Evolutionary conservation across 179 eudicot genomes (phyloP).

Genomic region (Camellia oleifera): DNA sequence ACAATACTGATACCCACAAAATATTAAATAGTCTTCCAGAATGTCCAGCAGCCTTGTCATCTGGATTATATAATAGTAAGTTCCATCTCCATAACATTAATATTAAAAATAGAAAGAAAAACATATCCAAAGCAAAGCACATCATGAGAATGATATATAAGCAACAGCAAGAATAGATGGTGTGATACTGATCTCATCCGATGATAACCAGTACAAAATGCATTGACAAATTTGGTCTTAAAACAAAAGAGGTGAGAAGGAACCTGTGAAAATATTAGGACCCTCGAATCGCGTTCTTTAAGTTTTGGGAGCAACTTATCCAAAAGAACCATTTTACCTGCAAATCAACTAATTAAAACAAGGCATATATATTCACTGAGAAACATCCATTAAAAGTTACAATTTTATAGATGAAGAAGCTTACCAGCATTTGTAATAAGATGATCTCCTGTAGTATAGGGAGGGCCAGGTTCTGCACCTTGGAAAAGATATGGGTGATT

Average conservation of each 20-base stretch:
- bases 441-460: conserved; percentile 95
- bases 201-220: neutral
- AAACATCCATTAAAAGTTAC: neutral
- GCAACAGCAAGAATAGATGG: neutral
- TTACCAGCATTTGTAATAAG: conserved; percentile 89
- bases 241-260: neutral
- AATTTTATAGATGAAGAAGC: neutral
- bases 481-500: conserved; percentile 98
- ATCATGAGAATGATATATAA: neutral
- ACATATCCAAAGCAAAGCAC: neutral
- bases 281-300: conserved; percentile 96
- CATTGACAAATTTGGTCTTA: conserved; percentile 1
- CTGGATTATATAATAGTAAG: conserved; percentile 26
- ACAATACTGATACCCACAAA: conserved; percentile 79
- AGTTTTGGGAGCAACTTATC: conserved; percentile 96
- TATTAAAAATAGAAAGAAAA: neutral
- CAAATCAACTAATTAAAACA: conserved; percentile 3
- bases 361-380: neutral
- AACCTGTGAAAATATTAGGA: conserved; percentile 95
- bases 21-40: conserved; percentile 92
- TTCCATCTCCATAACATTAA: neutral
- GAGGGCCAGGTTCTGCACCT: conserved; percentile 99
- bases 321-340: conserved; percentile 95
- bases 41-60: conserved; percentile 98
- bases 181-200: neutral